Conservation (phyloP, 306 rosid species). For the Arachis hypogaea region DNA sequence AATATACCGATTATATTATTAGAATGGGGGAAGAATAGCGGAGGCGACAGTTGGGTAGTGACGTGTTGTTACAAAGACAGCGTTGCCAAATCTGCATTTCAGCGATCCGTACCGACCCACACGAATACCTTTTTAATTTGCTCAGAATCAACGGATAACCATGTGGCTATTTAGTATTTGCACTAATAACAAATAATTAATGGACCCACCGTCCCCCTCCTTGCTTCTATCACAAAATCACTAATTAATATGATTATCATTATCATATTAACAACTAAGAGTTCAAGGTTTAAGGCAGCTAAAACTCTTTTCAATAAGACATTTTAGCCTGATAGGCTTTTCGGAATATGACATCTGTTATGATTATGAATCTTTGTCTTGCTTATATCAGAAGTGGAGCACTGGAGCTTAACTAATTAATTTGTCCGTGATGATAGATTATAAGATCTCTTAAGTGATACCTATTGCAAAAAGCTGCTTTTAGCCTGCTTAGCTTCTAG, state of each 20-base stretch:
- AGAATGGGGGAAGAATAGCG: background rate
- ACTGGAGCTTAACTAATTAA: too few species aligned
- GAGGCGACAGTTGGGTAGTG: background rate
- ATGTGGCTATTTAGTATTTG: background rate
- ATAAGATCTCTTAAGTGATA: background rate
- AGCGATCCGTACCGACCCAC: background rate
- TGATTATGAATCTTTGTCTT: background rate
- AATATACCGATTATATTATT: too few species aligned
- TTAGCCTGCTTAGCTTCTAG: background rate
- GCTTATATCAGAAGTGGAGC: background rate
- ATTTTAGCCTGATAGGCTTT: background rate
- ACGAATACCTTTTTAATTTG: background rate
- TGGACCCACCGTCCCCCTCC: background rate
- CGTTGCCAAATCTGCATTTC: background rate
- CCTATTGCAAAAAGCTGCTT: background rate
- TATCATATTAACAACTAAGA: too few species aligned
- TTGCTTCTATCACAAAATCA: background rate
- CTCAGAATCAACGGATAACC: background rate
- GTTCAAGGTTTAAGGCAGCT: too few species aligned
- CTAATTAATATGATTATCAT: too few species aligned
- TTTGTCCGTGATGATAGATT: background rate
- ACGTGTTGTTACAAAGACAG: background rate
- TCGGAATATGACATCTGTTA: background rate
- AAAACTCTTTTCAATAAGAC: background rate
- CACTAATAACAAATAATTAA: background rate